Evolutionary conservation across 352 stramenopile species (phyloP).

Genomic region (Thraustochytrium striatum): DNA sequence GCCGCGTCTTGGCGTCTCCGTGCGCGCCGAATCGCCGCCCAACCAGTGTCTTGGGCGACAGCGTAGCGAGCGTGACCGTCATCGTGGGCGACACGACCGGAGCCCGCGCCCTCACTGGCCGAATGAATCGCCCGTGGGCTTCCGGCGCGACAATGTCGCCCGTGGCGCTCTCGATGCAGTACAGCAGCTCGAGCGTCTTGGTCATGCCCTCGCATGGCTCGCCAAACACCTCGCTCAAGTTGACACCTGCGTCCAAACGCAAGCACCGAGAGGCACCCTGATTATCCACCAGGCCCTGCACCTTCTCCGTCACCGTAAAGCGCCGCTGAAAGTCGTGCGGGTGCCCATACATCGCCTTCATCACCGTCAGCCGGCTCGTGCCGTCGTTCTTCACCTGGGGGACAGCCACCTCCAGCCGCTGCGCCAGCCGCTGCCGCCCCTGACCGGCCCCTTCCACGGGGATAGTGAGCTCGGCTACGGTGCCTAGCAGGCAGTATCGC

Average conservation of each 20-base stretch:
- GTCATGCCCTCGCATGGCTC: not conserved
- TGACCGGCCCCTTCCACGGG: not conserved
- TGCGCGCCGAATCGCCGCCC: not conserved
- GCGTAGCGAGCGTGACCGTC: not conserved
- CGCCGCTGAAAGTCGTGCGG: slow-evolving; percentile 11
- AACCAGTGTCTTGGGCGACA: not conserved
- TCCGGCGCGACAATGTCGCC: slow-evolving; percentile 29
- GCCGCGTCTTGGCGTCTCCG: not conserved
- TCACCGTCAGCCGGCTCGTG: slow-evolving; percentile 15
- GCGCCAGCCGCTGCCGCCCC: not conserved
- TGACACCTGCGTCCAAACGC: not conserved
- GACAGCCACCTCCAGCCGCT: not conserved
- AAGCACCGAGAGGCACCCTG: not conserved
- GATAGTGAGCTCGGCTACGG: not conserved
- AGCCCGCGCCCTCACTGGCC: not conserved
- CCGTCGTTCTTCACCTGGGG: not conserved
- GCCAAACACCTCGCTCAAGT: slow-evolving; percentile 23
- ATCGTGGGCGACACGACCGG: slow-evolving; percentile 3
- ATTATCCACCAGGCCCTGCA: slow-evolving; percentile 39
- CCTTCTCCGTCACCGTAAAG: slow-evolving; percentile 42
- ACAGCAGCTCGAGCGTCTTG: slow-evolving; percentile 1
- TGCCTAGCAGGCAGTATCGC: slow-evolving; percentile 25
- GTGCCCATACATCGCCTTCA: slow-evolving; percentile 35
- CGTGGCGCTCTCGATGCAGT: not conserved
- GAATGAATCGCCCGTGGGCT: not conserved